Conservation (phyloP, 2,329 filamentous ascomycete species). For the Aspergillus piperis region DNA sequence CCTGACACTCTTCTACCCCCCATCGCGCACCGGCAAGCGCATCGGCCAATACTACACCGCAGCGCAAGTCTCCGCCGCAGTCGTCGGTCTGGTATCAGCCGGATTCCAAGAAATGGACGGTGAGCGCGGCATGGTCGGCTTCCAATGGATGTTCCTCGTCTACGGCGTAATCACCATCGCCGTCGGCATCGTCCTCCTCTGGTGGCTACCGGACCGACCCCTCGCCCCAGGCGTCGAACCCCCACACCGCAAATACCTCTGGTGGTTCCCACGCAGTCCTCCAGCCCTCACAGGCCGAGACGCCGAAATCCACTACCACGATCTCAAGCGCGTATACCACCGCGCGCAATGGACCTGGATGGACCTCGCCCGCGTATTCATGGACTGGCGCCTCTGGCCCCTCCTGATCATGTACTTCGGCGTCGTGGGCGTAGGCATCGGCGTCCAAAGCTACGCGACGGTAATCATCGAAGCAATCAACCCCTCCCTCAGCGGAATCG, state of each 20-base stretch:
- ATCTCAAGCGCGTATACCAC: conserved; percentile 79
- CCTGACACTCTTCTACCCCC: conserved; percentile 87
- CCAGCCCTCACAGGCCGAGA: conserved; percentile 77
- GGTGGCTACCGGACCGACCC: conserved; percentile 89
- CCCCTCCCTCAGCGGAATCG: conserved; percentile 68
- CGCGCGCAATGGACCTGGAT: conserved; percentile 69
- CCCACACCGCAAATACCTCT: conserved; percentile 41
- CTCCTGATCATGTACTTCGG: conserved; percentile 91
- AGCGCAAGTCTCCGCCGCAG: conserved; percentile 82
- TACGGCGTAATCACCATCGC: conserved; percentile 76
- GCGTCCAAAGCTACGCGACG: conserved; percentile 82
- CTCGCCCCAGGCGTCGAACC: conserved; percentile 59
- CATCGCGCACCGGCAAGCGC: conserved; percentile 79
- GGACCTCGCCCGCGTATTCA: conserved; percentile 69
- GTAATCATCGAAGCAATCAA: conserved; percentile 83
- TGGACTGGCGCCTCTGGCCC: conserved; percentile 89
- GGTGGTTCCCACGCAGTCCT: conserved; percentile 67
- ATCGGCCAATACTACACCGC: conserved; percentile 91
- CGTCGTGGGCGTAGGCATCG: conserved; percentile 88
- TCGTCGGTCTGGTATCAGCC: conserved; percentile 85
- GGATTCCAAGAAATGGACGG: conserved; percentile 93
- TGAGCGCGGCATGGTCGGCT: conserved; percentile 69
- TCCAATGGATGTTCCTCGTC: conserved; percentile 74
- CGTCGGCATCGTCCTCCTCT: conserved; percentile 72
- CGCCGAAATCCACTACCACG: conserved; percentile 77